These are phyloP conservation scores for thale cress (Arabidopsis thaliana) DNA, from an alignment of 345 rosid genomes.

Conservation along the genomic window TAIR10.1 NC_003074.8:5215501-5216000, in stretches of 20 bases:
- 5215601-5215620: background rate
- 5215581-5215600: background rate
- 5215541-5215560: background rate
- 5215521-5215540: background rate
- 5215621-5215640: background rate
- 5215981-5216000: slow-evolving; percentile 66
- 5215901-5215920: slow-evolving; percentile 68
- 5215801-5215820: slow-evolving; percentile 89
- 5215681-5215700: background rate
- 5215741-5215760: background rate
- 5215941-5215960: background rate
- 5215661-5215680: background rate
- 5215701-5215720: background rate
- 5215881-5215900: slow-evolving; percentile 93
- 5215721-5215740: background rate
- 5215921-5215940: background rate
- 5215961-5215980: background rate
- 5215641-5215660: background rate
- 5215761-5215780: slow-evolving; percentile 87
- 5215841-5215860: slow-evolving; percentile 92
- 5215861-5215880: slow-evolving; percentile 93
- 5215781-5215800: slow-evolving; percentile 84
- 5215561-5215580: no score
- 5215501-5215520: background rate
- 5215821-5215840: slow-evolving; percentile 76